Evolutionary conservation across 176 grass and related monocot genomes (phyloP), one percentile per base, ranked within the genome.

Genomic region (Cenchrus fungigraminus): DNA sequence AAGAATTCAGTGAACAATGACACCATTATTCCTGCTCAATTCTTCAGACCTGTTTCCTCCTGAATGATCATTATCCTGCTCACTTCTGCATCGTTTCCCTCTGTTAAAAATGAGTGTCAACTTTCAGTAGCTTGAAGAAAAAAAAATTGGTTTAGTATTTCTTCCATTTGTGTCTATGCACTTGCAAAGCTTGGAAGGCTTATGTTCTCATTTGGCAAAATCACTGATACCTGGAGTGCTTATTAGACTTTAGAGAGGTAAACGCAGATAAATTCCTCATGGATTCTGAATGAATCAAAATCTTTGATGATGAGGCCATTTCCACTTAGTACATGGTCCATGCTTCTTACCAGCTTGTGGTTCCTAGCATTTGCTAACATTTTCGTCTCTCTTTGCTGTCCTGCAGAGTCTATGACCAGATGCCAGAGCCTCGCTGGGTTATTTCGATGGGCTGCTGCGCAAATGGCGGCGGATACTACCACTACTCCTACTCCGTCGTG

Each of bases 401-500:
- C 19, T 73, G 59, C 80, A 95, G 93, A 74, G 93, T 95, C 46
- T 95, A 98, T 71, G 96, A 98, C 71, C 96, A 98, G 84, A 98
- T 98, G 93, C 96, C 96, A 3, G 96, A 98, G 77, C 93, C 96
- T 11, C 81, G 93, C 31, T 98, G 96, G 96, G 96, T 98, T 46
- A 98, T 98, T 43, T 98, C 96, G 0, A 98, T 98, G 96, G 96
- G 96, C 45, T 95, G 96, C 78, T 98, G 96, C 16, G 96, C 96
- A 47, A 98, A 95, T 49, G 96, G 96, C 9, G 96, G 96, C 68
- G 96, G 96, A 6, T 98, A 98, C 83, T 98, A 98, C 77, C 96
- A 98, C 73, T 95, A 98, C 80, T 94, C 93, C 6, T 95, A 98
- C 86, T 98, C 96, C 47, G 93, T 98, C 59, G 93, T 95, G 6